Base-by-base conservation (phyloP, 2,329 filamentous ascomycete species). In the Aspergillus vadensis region DNA sequence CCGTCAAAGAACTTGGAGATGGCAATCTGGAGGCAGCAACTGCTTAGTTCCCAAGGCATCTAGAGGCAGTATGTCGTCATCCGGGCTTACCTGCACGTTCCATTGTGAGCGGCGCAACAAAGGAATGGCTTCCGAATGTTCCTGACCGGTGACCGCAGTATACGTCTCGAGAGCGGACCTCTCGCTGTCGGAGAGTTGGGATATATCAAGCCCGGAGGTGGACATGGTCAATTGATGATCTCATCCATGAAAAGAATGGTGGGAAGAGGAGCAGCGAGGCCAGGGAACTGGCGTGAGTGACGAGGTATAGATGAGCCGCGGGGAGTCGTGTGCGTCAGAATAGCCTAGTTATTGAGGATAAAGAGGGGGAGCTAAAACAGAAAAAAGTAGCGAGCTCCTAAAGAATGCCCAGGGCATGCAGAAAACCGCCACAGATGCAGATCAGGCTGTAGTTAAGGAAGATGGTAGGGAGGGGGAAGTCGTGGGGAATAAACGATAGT, bases 1-100 rank as follows among this genome's bases (percentile, higher is more conserved):
- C 95, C 95, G 71, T 99, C 95, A 75, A 97, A 99, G 85, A 98
- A 98, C 73, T 96, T 96, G 66, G 95, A 87, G 65, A 99, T 94
- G 60, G 95, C 94, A 70, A 98, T 97, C 89, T 97, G 25, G 43
- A n/a, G 30, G 2, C 25, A 15, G 30, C 47, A 64, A 57, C 43
- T 55, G 1, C 25, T 63, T 25, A 47, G 50, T 17, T 50, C 15
- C 27, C n/a, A 7, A 19, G 2, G 4, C 5, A 17, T 14, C 5
- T 17, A 6, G 8, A 14, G 19, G 15, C 21, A 19, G 25, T 15
- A 2, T 6, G 9, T n/a, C 19, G 5, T 32, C 17, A 43, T 47
- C 4, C 23, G 15, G 39, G 2, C 61, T 19, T 59, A 92, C 91
- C 82, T 94, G 91, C 0, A 97, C 90, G 73, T 98, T 99, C 95